Evolutionary conservation across 164 flowering plant species (phyloP).

Genomic region (Macadamia tetraphylla): DNA sequence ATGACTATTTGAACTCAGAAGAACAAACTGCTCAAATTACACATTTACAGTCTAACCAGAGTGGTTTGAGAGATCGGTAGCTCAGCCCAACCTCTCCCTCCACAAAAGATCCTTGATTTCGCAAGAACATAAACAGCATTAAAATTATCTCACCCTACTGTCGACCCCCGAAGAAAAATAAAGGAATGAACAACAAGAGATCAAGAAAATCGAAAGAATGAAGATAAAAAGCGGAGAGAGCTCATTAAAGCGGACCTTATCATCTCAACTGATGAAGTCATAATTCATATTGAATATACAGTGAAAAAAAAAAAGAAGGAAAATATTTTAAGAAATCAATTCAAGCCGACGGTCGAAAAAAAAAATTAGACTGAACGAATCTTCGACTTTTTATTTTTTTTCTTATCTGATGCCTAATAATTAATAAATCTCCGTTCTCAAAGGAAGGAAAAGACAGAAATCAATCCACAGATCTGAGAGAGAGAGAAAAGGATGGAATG

Average conservation of each 20-base stretch:
- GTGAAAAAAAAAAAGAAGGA: not conserved
- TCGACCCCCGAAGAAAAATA: not conserved
- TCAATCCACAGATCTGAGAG: not conserved
- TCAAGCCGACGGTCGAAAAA: not conserved
- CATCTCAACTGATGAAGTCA: not conserved
- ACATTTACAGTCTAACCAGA: too few species aligned
- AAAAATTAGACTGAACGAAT: too few species aligned
- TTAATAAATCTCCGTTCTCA: too few species aligned
- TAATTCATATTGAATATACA: not conserved
- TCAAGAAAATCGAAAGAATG: not conserved
- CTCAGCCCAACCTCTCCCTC: too few species aligned
- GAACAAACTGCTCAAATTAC: too few species aligned
- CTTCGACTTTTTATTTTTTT: not conserved
- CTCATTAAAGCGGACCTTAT: not conserved
- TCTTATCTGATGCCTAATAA: too few species aligned
- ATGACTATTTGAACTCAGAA: too few species aligned
- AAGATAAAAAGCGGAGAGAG: not conserved
- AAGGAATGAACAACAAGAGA: not conserved
- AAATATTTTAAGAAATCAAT: too few species aligned
- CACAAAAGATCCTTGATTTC: too few species aligned
- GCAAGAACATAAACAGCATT: too few species aligned
- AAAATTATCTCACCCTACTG: too few species aligned
- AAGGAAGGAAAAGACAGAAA: not conserved
- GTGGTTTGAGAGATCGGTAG: too few species aligned
- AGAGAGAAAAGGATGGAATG: not conserved